Evolutionary conservation across 768 basidiomycete genomes (phyloP).

Genomic region (Naganishia kalamii): DNA sequence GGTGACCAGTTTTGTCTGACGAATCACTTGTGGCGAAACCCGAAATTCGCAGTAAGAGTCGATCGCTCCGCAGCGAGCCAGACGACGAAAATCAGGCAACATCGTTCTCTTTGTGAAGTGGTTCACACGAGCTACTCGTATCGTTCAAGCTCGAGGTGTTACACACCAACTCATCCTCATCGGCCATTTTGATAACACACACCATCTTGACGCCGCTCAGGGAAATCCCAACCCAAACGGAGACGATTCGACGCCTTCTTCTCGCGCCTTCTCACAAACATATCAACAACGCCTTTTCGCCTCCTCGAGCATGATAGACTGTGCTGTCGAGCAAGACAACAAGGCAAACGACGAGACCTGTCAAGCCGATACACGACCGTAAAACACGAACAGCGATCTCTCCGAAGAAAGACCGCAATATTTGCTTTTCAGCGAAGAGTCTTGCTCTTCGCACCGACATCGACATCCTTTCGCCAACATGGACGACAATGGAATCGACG

Average conservation of each 20-base stretch:
- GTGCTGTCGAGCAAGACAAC: not conserved
- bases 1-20: no score
- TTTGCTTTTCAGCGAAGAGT: not conserved
- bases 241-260: not conserved
- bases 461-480: not conserved
- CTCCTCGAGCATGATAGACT: not conserved
- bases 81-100: not conserved
- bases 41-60: not conserved
- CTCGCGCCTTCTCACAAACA: not conserved
- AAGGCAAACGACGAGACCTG: not conserved
- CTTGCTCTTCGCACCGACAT: not conserved
- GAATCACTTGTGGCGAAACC: no score
- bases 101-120: no score
- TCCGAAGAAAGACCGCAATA: not conserved
- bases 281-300: no score
- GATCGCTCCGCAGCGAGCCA: constrained; percentile 11
- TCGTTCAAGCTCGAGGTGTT: no score
- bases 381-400: not conserved
- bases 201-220: not conserved
- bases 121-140: no score
- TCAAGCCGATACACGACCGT: not conserved
- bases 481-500: not conserved
- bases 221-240: not conserved
- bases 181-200: no score
- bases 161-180: no score